Percentiles rank a stretch among this genome's conserved stretches.
Evolutionary conservation across 2,329 filamentous ascomycete species (phyloP).

Genomic region (Geosmithia putterillii): DNA sequence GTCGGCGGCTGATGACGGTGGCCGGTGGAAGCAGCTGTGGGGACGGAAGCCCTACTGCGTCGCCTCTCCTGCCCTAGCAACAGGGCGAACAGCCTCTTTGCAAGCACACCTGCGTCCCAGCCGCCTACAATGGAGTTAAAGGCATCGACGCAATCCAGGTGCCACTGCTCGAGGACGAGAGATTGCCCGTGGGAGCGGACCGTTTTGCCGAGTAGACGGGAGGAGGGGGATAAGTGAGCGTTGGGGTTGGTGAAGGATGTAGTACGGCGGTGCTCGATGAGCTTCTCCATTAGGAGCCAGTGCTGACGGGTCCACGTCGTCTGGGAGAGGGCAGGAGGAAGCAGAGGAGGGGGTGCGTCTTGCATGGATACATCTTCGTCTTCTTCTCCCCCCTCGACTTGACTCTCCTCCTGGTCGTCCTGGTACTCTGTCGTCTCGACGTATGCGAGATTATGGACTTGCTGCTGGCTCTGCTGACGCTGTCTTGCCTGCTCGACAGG

Average conservation of each 20-base stretch:
- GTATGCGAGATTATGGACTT: slow-evolving; percentile 3
- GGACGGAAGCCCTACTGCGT: background rate
- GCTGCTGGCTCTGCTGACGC: slow-evolving; percentile 14
- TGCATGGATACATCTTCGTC: slow-evolving; percentile 12
- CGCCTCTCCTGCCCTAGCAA: slow-evolving; percentile 33
- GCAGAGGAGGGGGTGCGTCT: slow-evolving; percentile 10
- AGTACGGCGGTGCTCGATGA: slow-evolving; percentile 34
- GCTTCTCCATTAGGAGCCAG: slow-evolving; percentile 39
- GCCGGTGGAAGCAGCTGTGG: slow-evolving; percentile 13
- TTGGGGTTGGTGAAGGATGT: slow-evolving; percentile 19
- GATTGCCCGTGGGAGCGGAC: slow-evolving; percentile 32
- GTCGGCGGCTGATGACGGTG: no score
- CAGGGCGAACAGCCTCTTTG: slow-evolving; percentile 39
- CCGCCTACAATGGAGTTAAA: slow-evolving; percentile 33
- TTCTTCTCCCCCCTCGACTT: slow-evolving; percentile 1
- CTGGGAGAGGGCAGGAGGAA: slow-evolving; percentile 20
- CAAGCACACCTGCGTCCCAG: slow-evolving; percentile 36
- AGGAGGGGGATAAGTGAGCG: background rate
- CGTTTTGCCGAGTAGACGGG: slow-evolving; percentile 27
- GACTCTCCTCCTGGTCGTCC: background rate
- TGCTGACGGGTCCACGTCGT: slow-evolving; percentile 36
- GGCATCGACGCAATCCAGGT: slow-evolving; percentile 44
- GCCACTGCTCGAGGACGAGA: slow-evolving; percentile 40
- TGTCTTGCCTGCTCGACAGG: slow-evolving; percentile 26
- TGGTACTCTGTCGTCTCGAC: slow-evolving; percentile 1